Base-by-base conservation (phyloP, 2,329 filamentous ascomycete species). In the Stemphylium vesicarium region DNA sequence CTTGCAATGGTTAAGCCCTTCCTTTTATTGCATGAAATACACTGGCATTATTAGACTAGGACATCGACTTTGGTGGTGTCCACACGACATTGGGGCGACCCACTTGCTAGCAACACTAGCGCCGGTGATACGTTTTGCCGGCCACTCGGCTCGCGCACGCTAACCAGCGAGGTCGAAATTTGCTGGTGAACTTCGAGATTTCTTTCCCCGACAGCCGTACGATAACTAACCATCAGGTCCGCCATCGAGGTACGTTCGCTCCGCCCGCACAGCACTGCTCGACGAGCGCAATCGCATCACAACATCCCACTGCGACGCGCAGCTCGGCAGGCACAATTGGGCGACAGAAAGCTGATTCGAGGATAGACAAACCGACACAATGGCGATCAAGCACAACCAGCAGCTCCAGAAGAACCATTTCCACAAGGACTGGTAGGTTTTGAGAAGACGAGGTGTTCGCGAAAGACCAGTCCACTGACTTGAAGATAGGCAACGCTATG, bases 371-470 rank as follows among this genome's bases (percentile, higher is more conserved):
- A 60, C 68, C 64, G 67, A 62, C 69, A 61, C 67, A 65, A 74
- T 74, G 93, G 91, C 94, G 87, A 96, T 98, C 92, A 96, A 96
- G 89, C 92, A 97, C 90, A 98, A 98, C 86, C 92, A 97, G 86
- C 90, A 94, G 86, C 89, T 97, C 82, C 89, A 90, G 80, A 90
- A 94, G 88, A 96, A 96, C 88, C 93, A 75, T 56, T 75, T 75
- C 71, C 72, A 73, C 69, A 74, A 74, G 68, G 93, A 99, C 87
- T 99, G 69, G 70, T 72, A 68, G 57, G 63, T 49, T 37, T 54
- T 13, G 38, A 49, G 44, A 38, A 45, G 36, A 36, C 36, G 29
- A 26, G 13, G 7, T 11, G 4, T 1, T 12, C 4, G 35, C 16
- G 8, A 18, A 13, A 11, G n/a, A 7, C 13, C 31, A 50, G 59